Conservation (phyloP, 208 protist species). For the Leishmania guyanensis region DNA sequence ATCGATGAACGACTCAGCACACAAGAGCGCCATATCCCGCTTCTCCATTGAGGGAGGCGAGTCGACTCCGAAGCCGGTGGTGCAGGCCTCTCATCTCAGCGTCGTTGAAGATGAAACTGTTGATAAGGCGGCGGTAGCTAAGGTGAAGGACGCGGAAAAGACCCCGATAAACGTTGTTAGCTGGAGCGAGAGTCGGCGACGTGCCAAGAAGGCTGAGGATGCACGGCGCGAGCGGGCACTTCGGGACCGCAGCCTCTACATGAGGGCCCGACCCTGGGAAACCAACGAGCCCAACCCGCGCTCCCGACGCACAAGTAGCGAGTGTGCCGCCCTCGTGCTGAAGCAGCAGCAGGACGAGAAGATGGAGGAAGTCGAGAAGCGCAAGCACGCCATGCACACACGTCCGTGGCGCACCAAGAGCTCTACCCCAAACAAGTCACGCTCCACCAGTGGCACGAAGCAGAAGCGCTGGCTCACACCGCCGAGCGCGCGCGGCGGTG, state of each 20-base stretch:
- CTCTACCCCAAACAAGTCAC: constrained; percentile 11
- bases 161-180: not conserved
- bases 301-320: constrained; percentile 29
- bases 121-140: not conserved
- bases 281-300: constrained; percentile 22
- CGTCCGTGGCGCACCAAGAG: constrained; percentile 34
- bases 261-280: constrained; percentile 19
- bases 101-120: not conserved
- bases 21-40: constrained; percentile 23
- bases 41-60: constrained; percentile 24
- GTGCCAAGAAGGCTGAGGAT: constrained; percentile 14
- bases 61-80: constrained; percentile 1
- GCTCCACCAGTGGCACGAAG: not conserved
- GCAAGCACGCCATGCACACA: constrained; percentile 20
- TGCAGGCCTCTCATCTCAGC: not conserved
- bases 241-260: constrained; percentile 24
- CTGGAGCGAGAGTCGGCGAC: constrained; percentile 13
- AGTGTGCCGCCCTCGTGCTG: constrained; percentile 14
- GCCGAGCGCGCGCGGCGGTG: constrained; percentile 1
- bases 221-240: constrained; percentile 22
- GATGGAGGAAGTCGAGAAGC: constrained; percentile 4
- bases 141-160: not conserved
- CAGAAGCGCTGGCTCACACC: not conserved
- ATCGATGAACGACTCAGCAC: constrained; percentile 13
- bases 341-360: constrained; percentile 9